Evolutionary conservation across 345 rosid species (phyloP), one percentile per base, ranked within the genome.

Genomic region (Camelina hispida): DNA sequence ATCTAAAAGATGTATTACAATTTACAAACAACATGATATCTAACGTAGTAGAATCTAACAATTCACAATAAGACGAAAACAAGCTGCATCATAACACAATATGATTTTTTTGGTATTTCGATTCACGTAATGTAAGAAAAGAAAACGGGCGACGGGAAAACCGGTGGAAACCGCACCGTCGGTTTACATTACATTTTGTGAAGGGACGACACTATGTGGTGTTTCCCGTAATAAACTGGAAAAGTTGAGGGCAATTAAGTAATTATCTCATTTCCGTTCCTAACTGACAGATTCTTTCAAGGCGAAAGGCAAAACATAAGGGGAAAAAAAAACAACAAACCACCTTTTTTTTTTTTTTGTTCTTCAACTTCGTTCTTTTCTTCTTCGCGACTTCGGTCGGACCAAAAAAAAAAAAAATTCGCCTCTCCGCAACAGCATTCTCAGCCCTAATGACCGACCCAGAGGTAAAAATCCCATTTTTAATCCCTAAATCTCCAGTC

Each of bases 381-480:
- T 56, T 77, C 80, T 37, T 59, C 68, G 13, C 67, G 68, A 71
- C 66, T 64, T 70, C 18, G 59, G 71, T 70, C 76, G 77, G 53
- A 6, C 9, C 6, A 25, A 34, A 34, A 42, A 52, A 40, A 2
- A 34, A 34, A 34, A 42, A 30, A 48, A 56, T 4, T 40, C 47
- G 76, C 50, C 61, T 71, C 62, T 28, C 48, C 55, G 47, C 13
- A 71, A 57, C 72, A 56, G 72, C 63, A 71, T 57, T 77, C 38
- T 50, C 80, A 23, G 56, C 76, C 76, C 80, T 57, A 77, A 77
- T 77, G 80, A 40, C 42, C 28, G 77, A 77, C 47, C 77, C 76
- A 28, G 80, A 77, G 80, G 80, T 77, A 64, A 71, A 74, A 64
- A 16, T 37, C 40, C 23, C 52, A 38, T 30, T 59, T 71, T 77